Conservation (phyloP, 192 early-diverging fungal species). For the Backusella morwellensis region DNA sequence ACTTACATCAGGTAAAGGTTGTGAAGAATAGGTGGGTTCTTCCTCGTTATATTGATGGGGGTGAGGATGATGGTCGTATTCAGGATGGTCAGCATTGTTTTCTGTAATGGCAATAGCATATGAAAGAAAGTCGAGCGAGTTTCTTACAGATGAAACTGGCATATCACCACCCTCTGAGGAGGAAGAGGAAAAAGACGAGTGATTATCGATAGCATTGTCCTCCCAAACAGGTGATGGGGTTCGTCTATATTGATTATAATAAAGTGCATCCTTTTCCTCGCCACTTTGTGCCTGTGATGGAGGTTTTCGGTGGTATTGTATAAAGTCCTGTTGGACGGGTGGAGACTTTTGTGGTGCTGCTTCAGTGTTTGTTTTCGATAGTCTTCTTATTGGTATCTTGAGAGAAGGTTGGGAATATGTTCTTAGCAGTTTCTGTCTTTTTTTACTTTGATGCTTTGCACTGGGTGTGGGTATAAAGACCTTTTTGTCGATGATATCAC, state of each 20-base stretch:
- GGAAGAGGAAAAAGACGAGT: background rate
- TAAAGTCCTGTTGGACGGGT: background rate
- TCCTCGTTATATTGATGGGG: background rate
- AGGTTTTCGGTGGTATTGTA: background rate
- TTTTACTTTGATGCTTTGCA: background rate
- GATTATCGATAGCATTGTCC: background rate
- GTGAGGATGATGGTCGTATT: background rate
- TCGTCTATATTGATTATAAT: background rate
- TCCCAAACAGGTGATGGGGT: background rate
- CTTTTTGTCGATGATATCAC: conserved; percentile 32
- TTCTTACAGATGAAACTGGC: background rate
- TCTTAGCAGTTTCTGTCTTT: conserved; percentile 20
- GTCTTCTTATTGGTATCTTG: background rate
- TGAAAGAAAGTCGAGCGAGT: conserved; percentile 31
- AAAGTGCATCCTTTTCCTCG: background rate
- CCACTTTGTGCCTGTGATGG: background rate
- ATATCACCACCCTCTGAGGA: background rate
- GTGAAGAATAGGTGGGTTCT: background rate
- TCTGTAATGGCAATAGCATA: conserved; percentile 36
- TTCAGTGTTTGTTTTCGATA: background rate
- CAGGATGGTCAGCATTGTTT: background rate
- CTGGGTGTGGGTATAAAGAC: conserved; percentile 18
- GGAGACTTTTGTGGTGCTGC: background rate
- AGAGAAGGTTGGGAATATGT: conserved; percentile 14
- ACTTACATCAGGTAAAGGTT: background rate